phyloP scores from a whole-genome alignment of 345 rosid genomes.

The Xanthoceras sorbifolium region DNA sequence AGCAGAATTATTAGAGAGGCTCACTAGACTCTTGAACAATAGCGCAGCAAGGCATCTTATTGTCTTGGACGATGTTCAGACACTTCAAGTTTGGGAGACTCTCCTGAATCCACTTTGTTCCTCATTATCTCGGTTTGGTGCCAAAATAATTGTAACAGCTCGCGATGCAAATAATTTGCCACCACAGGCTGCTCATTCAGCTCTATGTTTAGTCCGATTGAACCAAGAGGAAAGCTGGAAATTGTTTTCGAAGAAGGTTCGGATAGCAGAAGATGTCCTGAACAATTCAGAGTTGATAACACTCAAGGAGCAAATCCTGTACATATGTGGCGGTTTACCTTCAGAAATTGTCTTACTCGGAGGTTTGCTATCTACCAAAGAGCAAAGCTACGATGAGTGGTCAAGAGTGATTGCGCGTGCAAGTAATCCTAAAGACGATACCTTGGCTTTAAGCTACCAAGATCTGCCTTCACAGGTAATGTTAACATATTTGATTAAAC shows the following conservation, averaged over 20 bases:
- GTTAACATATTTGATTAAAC: no score
- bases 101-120: background rate
- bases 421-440: conserved; percentile 9
- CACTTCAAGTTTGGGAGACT: background rate
- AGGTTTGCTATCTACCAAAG: background rate
- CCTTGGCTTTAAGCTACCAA: conserved; percentile 22
- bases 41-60: conserved; percentile 21
- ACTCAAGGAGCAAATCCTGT: conserved; percentile 12
- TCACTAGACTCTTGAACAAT: background rate
- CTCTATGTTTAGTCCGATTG: background rate
- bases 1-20: background rate
- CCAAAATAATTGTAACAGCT: background rate
- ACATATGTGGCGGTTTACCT: background rate
- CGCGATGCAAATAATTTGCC: background rate
- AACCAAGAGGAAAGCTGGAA: background rate
- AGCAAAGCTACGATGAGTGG: background rate
- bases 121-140: background rate
- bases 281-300: background rate
- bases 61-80: background rate
- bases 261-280: background rate
- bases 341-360: background rate
- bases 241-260: background rate
- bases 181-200: background rate
- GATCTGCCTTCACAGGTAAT: conserved; percentile 19
- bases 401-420: conserved; percentile 13